Percentiles rank a stretch among this genome's conserved stretches.
These are phyloP conservation scores for Sarcocystis neurona DNA, from an alignment of 169 alveolate species.

Conservation along the genomic window DNA sequence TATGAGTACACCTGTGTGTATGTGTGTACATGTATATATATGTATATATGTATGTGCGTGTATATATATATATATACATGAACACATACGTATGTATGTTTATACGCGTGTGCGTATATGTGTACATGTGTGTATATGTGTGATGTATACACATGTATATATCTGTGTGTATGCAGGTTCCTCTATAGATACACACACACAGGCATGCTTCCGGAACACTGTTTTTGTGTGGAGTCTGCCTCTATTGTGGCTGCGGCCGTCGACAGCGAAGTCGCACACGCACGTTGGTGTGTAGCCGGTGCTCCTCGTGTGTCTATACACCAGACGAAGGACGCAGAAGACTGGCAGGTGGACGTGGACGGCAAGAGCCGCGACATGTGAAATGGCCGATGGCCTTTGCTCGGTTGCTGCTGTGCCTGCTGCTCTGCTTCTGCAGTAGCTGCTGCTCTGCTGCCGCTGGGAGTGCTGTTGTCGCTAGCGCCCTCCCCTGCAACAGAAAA, in stretches of 20 bases:
- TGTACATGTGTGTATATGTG: background rate
- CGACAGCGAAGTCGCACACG: no score
- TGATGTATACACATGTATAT: background rate
- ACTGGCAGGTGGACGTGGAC: no score
- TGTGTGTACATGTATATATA: background rate
- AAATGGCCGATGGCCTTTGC: no score
- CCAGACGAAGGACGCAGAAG: no score
- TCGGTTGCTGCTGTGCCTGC: slow-evolving; percentile 13
- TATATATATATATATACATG: background rate
- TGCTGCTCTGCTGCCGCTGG: no score
- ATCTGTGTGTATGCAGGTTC: background rate
- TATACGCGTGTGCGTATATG: background rate
- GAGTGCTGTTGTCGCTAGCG: no score
- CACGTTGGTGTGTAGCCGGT: no score
- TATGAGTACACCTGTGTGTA: background rate
- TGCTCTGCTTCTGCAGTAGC: background rate
- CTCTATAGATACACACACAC: background rate
- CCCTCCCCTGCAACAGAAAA: no score
- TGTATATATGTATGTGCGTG: background rate
- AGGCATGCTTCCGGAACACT: background rate
- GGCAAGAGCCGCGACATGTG: no score
- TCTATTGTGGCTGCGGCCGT: no score
- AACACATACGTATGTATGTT: background rate
- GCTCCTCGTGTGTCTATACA: no score
- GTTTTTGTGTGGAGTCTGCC: no score